A percentile compares a stretch with the other conserved stretches of the same genome.
Evolutionary conservation across 164 flowering plant species (phyloP).

Genomic region (Cinnamomum chago): DNA sequence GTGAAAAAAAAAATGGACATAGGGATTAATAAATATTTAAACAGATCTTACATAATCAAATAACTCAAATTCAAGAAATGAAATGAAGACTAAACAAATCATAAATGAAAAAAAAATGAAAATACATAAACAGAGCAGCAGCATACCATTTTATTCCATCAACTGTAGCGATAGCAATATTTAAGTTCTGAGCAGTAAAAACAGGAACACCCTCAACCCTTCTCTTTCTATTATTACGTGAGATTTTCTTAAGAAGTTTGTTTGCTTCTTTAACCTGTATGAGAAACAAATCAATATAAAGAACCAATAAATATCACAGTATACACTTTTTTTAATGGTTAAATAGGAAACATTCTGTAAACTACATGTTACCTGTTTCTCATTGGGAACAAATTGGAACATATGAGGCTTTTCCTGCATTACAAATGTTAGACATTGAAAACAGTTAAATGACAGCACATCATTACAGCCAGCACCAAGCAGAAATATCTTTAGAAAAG

Average conservation of each 20-base stretch:
- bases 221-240: conserved; percentile 36
- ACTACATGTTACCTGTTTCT: conserved; percentile 57
- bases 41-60: background rate
- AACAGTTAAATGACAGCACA: conserved; percentile 2
- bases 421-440: background rate
- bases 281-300: conserved; percentile 10
- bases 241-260: conserved; percentile 58
- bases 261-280: conserved; percentile 85
- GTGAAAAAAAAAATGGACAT: too few relatives aligned
- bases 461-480: background rate
- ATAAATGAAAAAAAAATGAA: background rate
- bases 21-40: too few relatives aligned
- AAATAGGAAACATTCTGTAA: background rate
- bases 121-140: background rate
- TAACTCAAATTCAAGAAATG: background rate
- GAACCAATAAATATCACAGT: background rate
- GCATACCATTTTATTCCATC: conserved; percentile 87
- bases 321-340: background rate
- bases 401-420: conserved; percentile 84
- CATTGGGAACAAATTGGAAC: conserved; percentile 89
- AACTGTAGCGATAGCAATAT: conserved; percentile 83
- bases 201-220: conserved; percentile 88
- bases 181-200: conserved; percentile 86
- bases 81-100: background rate
- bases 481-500: background rate